Evolutionary conservation across 108 stramenopile species (phyloP), one percentile per base, ranked within the genome.

Genomic region (Mediolabrus comicus): DNA sequence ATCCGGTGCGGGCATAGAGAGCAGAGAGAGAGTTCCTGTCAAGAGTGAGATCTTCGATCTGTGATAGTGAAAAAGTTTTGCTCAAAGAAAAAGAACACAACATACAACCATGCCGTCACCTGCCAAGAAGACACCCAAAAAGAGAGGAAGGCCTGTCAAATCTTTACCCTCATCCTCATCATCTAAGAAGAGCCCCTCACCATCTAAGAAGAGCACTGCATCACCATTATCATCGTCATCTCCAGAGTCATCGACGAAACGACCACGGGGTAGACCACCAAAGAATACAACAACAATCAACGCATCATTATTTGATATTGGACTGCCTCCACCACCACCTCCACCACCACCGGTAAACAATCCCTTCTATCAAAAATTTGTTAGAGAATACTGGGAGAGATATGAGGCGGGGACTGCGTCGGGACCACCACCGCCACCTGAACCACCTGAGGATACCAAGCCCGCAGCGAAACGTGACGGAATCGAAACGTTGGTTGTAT

Each of bases 301-400:
- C 14, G 46, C n/a, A 24, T 49, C 22, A 24, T 17, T 49, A 4
- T 49, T 24, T 49, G 46, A 49, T 49, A 17, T n/a, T 49, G n/a
- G 16, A 24, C 22, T 49, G 7, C 66, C 66, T 3, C 66, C 66
- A 8, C 66, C 66, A 3, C 66, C 66, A 12, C 66, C 66, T 13
- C 66, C 66, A 16, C 66, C 66, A 1, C 66, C 66, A 13, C 66
- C 66, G 32, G 66, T 33, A n/a, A 53, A 67, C 66, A 67, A 67
- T 36, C 66, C 66, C 14, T 67, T 53, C 51, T 67, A 67, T 53
- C 53, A 67, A 67, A 67, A 67, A 17, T 67, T 67, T 36, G 52
- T 55, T 2, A 51, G 30, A 28, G 52, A 53, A 3, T 66, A 66
- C 46, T 66, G 65, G 65, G 22, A 62, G n/a, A 67, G 59, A 6